Conservation (phyloP, 176 grass and related monocot species). For the Miscanthus lutarioriparius region DNA sequence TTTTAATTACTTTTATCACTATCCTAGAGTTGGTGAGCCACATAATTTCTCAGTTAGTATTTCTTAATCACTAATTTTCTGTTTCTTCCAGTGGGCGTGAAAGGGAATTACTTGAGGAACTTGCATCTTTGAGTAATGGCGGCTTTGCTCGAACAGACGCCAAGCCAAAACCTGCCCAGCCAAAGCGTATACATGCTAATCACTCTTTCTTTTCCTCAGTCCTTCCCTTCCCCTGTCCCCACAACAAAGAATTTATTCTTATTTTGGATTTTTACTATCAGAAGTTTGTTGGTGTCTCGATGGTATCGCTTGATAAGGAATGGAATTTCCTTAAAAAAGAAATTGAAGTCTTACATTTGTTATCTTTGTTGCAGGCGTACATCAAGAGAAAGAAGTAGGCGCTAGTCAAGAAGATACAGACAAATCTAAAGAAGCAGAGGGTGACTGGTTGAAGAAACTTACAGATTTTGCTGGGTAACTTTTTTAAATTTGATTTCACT, state of each 20-base stretch:
- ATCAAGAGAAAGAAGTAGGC: slow-evolving; percentile 45
- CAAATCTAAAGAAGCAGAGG: slow-evolving; percentile 53
- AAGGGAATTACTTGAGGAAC: slow-evolving; percentile 83
- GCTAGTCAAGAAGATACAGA: slow-evolving; percentile 42
- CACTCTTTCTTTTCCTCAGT: neutral
- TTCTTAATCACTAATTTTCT: slow-evolving; percentile 16
- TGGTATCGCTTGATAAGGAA: neutral
- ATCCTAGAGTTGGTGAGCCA: slow-evolving; percentile 11
- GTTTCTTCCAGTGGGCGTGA: slow-evolving; percentile 63
- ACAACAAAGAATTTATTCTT: slow-evolving; percentile 20
- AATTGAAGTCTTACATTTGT: slow-evolving; percentile 16
- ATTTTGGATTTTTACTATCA: slow-evolving; percentile 12
- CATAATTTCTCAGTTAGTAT: neutral
- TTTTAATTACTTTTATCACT: neutral
- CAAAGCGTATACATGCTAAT: slow-evolving; percentile 53
- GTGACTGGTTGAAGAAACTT: slow-evolving; percentile 84
- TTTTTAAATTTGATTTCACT: slow-evolving; percentile 10
- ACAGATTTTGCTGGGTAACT: slow-evolving; percentile 92
- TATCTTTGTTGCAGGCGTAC: slow-evolving; percentile 48
- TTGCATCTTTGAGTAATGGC: slow-evolving; percentile 67
- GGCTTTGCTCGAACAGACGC: slow-evolving; percentile 36
- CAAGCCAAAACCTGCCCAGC: slow-evolving; percentile 56
- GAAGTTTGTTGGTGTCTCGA: slow-evolving; percentile 16
- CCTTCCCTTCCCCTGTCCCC: neutral
- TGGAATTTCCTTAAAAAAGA: neutral